These are phyloP conservation scores for Wickerhamomyces alni DNA, from an alignment of 805 yeast genomes.

Conservation along the genomic window DNA sequence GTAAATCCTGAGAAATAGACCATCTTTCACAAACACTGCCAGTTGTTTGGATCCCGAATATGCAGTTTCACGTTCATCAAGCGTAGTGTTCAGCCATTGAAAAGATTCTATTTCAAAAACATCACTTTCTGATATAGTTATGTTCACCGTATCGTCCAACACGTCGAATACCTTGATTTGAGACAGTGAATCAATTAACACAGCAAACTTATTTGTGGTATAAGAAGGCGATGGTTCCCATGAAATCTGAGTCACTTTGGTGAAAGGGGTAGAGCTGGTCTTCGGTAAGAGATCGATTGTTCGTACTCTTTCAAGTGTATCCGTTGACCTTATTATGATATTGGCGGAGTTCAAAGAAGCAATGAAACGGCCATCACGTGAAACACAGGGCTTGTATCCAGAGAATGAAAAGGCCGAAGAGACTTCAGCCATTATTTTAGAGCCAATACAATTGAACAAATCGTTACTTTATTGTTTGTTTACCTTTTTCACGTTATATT, in stretches of 20 bases:
- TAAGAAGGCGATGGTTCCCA: conserved; percentile 13
- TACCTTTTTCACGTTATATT: background rate
- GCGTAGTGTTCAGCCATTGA: conserved; percentile 10
- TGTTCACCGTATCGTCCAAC: conserved; percentile 8
- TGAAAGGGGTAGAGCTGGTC: background rate
- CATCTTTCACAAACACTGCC: conserved; percentile 8
- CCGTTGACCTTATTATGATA: conserved; percentile 10
- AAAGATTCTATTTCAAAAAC: conserved; percentile 14
- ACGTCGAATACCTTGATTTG: conserved; percentile 9
- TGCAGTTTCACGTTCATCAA: conserved; percentile 9
- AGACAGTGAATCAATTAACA: conserved; percentile 5
- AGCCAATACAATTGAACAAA: no score
- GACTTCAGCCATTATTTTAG: conserved; percentile 2
- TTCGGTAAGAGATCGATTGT: conserved; percentile 3
- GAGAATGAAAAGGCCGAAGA: conserved; percentile 12
- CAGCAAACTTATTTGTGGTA: conserved; percentile 8
- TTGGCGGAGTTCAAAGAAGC: conserved; percentile 11
- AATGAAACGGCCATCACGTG: conserved; percentile 12
- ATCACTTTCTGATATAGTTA: conserved; percentile 12
- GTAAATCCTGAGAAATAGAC: conserved; percentile 8
- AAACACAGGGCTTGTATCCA: conserved; percentile 5
- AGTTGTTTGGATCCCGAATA: conserved; percentile 14
- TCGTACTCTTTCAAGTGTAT: conserved; percentile 7
- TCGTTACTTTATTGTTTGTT: background rate
- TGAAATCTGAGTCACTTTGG: conserved; percentile 11